Evolutionary conservation across 2,329 filamentous ascomycete species (phyloP).

Genomic region (Phyllosticta ampelicida): DNA sequence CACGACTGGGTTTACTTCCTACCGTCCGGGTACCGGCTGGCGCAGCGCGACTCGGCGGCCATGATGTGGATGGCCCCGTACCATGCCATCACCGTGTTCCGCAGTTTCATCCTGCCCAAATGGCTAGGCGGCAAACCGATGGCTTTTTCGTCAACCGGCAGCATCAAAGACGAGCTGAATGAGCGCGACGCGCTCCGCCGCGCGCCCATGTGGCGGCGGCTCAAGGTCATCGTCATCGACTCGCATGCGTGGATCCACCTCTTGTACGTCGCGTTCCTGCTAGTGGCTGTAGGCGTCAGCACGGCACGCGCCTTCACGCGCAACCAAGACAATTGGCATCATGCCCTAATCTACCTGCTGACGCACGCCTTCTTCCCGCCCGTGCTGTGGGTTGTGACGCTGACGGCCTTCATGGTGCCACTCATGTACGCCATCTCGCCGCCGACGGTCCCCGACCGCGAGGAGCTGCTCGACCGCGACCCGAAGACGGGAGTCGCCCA

Average conservation of each 20-base stretch:
- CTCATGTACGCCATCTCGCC: slow-evolving; percentile 52
- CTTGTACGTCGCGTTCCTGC: slow-evolving; percentile 10
- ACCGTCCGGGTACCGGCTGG: slow-evolving; percentile 14
- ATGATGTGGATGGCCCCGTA: slow-evolving; percentile 14
- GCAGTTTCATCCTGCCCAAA: slow-evolving; percentile 13
- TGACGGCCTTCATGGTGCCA: slow-evolving; percentile 25
- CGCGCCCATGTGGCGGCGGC: slow-evolving; percentile 9
- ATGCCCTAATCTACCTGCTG: slow-evolving; percentile 11
- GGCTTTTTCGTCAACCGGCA: slow-evolving; percentile 12
- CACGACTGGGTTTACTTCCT: slow-evolving; percentile 17
- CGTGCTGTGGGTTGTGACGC: slow-evolving; percentile 11
- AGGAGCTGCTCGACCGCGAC: slow-evolving; percentile 47
- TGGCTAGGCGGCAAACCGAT: slow-evolving; percentile 13
- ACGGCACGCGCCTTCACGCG: background rate
- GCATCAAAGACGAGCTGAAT: slow-evolving; percentile 12
- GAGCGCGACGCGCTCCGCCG: slow-evolving; percentile 12
- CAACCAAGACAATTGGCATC: background rate
- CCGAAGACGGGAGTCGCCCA: slow-evolving; percentile 44
- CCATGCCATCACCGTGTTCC: slow-evolving; percentile 13
- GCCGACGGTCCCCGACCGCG: slow-evolving; percentile 46
- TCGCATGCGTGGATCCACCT: slow-evolving; percentile 2
- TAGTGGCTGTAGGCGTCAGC: background rate
- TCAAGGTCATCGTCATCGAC: slow-evolving; percentile 11
- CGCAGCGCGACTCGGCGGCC: background rate
- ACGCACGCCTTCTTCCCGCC: slow-evolving; percentile 13